Conservation (phyloP, 129 eudicot species). For the Lactuca saligna region DNA sequence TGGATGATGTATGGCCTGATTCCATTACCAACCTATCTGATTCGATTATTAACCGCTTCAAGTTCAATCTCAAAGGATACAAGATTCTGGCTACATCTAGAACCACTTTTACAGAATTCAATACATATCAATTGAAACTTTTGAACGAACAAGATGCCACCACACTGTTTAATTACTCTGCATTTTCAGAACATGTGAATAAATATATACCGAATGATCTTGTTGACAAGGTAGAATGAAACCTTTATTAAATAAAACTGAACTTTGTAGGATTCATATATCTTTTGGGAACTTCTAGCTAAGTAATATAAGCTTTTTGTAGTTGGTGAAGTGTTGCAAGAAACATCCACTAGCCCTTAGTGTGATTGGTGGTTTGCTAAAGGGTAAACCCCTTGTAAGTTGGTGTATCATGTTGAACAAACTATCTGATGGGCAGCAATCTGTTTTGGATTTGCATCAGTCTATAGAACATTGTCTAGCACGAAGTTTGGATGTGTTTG, state of each 20-base stretch:
- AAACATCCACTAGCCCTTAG: slow-evolving; percentile 29
- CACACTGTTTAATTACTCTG: neutral
- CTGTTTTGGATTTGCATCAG: slow-evolving; percentile 4
- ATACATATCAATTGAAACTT: neutral
- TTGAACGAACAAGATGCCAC: slow-evolving; percentile 4
- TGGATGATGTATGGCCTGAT: slow-evolving; percentile 42
- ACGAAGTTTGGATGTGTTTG: slow-evolving; percentile 18
- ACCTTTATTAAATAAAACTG: neutral
- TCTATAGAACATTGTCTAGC: neutral
- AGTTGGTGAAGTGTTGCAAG: slow-evolving; percentile 34
- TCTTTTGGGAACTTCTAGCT: neutral
- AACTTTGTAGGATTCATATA: neutral
- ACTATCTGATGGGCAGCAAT: neutral
- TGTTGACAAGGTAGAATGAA: slow-evolving; percentile 37
- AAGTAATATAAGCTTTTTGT: neutral
- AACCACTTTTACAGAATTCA: neutral
- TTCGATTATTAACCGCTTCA: slow-evolving; percentile 18
- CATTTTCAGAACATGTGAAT: slow-evolving; percentile 11
- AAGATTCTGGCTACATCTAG: slow-evolving; percentile 39
- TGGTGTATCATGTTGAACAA: slow-evolving; percentile 21
- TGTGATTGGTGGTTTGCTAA: slow-evolving; percentile 15
- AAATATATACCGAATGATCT: slow-evolving; percentile 23
- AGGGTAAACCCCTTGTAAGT: neutral
- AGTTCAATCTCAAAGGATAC: slow-evolving; percentile 21
- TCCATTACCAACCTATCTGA: slow-evolving; percentile 16